Evolutionary conservation across 2,329 filamentous ascomycete species (phyloP), one percentile per base, ranked within the genome.

Genomic region (Penicillium sp.): DNA sequence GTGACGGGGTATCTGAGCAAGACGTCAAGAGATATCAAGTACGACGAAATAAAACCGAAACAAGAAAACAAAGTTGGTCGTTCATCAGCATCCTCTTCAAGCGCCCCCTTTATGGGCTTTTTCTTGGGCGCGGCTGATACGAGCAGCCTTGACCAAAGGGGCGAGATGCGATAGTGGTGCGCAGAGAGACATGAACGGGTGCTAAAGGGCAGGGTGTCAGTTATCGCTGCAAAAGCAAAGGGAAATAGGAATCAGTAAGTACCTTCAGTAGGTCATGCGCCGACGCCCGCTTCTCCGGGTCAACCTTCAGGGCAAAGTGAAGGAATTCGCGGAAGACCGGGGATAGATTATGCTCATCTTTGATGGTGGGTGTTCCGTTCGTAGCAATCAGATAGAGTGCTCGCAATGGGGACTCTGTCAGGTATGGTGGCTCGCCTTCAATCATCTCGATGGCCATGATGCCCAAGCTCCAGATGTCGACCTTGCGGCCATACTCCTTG

Each of bases 361-460:
- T 97, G 77, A 99, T 96, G 51, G 88, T 82, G 2, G 94, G 94
- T 16, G 94, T 97, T 46, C 94, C 94, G 70, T 96, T 96, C 34
- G 94, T 97, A 52, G 94, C 94, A 73, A 99, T 99, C 66, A 99
- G 78, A 82, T 94, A 99, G 37, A 99, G 82, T 1, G 94, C 94
- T 58, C 93, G 87, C 24, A 99, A 82, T 5, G 94, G 94, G 37
- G 91, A 95, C 74, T 99, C 94, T 38, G 92, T 97, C 57, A 99
- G 81, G 72, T 97, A 99, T 24, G 94, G 94, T 13, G 94, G 94
- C 74, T 97, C 94, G 72, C 93, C 94, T 77, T 97, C 94, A 63
- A 99, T 96, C 94, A 99, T 99, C 76, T 99, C 94, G 69, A 99
- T 97, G 8, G 94, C 92, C 94, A 99, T 97, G 77, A 99, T 99